Conservation (phyloP, 2,329 filamentous ascomycete genomes). For the Botryosphaeria dothidea region DNA sequence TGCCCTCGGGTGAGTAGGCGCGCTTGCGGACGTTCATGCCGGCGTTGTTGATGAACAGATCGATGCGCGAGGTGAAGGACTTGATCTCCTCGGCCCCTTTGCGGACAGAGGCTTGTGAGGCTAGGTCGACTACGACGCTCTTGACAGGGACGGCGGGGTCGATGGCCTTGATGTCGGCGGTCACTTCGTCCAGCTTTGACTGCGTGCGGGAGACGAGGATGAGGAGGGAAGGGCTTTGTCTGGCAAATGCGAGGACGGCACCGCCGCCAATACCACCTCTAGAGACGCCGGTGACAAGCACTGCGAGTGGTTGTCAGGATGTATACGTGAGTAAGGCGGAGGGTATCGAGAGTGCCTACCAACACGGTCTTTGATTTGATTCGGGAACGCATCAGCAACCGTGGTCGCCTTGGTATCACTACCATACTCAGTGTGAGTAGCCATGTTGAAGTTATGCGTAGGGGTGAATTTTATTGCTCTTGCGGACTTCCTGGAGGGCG, state of each 20-base stretch:
- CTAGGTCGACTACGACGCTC: constrained; percentile 36
- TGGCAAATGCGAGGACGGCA: constrained; percentile 31
- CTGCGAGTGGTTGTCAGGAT: not conserved
- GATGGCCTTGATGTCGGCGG: constrained; percentile 34
- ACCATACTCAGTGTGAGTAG: too few relatives aligned
- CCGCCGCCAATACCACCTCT: constrained; percentile 31
- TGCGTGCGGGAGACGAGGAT: constrained; percentile 44
- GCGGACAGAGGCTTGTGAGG: constrained; percentile 35
- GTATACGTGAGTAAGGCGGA: too few relatives aligned
- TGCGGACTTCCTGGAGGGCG: too few relatives aligned
- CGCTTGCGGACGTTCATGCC: constrained; percentile 33
- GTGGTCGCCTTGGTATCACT: too few relatives aligned
- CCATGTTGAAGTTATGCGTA: too few relatives aligned
- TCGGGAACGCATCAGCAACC: too few relatives aligned
- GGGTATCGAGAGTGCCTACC: too few relatives aligned
- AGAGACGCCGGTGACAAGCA: constrained; percentile 29
- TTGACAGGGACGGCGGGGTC: constrained; percentile 38
- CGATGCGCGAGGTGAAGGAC: constrained; percentile 33
- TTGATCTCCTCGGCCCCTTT: constrained; percentile 36
- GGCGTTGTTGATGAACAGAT: constrained; percentile 46
- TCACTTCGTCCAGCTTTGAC: constrained; percentile 43
- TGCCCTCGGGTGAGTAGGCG: constrained; percentile 40
- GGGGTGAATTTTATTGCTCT: too few relatives aligned
- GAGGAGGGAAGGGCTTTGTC: constrained; percentile 29
- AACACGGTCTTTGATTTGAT: too few relatives aligned